phyloP scores from a whole-genome alignment of 2,329 filamentous ascomycete species.

The Diplodia sapinea region DNA sequence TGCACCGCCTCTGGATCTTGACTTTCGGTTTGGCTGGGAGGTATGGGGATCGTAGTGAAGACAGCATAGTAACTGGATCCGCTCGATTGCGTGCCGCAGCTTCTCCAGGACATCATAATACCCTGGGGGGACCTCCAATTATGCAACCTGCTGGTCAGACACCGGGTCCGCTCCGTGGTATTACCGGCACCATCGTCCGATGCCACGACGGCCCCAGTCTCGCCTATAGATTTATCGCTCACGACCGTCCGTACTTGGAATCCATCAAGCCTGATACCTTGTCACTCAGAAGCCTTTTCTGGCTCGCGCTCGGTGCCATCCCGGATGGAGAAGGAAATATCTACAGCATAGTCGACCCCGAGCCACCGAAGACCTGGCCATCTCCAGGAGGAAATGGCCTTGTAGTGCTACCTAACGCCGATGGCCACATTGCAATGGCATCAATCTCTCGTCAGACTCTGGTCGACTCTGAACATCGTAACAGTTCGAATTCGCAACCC shows the following conservation, averaged over 20 bases:
- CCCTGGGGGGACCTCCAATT: background rate
- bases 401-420: background rate
- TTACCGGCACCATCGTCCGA: background rate
- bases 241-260: background rate
- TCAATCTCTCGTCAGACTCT: background rate
- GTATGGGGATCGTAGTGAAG: background rate
- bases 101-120: background rate
- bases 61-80: background rate
- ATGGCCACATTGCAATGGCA: background rate
- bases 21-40: background rate
- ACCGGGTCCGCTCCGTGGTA: background rate
- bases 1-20: background rate
- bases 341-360: constrained; percentile 2
- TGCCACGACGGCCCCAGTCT: background rate
- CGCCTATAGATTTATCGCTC: background rate
- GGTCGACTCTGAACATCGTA: background rate
- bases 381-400: background rate
- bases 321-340: background rate
- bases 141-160: background rate
- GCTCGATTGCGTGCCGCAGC: background rate
- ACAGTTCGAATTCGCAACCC: background rate
- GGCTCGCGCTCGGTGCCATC: background rate
- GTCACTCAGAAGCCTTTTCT: constrained; percentile 5
- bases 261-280: background rate
- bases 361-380: background rate